Conservation (phyloP, 139 green algal genomes). For the Coelastrella sp. region DNA sequence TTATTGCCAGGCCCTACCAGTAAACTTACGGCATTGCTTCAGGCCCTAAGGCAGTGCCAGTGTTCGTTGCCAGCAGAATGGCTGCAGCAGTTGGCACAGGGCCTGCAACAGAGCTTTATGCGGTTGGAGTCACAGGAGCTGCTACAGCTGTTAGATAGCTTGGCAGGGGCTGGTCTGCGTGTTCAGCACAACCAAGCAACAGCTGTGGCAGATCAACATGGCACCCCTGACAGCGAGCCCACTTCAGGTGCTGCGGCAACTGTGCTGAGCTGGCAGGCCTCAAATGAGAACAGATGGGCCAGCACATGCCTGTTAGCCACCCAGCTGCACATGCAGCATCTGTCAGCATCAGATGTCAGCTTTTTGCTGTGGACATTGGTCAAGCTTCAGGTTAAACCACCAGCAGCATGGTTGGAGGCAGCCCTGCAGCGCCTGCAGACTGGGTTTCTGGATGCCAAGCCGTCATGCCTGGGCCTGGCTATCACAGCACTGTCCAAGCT, state of each 20-base stretch:
- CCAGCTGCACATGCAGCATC: not conserved
- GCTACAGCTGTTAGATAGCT: not conserved
- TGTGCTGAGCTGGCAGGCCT: not conserved
- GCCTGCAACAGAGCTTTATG: not conserved
- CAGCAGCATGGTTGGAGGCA: slow-evolving; percentile 4
- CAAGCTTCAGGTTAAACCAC: not conserved
- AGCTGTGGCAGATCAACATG: slow-evolving; percentile 37
- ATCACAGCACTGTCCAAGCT: not conserved
- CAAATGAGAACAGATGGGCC: not conserved
- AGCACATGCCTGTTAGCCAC: not conserved
- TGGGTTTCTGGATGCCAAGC: not conserved
- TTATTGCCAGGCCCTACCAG: not conserved
- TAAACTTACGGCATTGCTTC: not conserved
- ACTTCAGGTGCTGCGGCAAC: not conserved
- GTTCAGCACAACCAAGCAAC: slow-evolving; percentile 17
- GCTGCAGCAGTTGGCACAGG: slow-evolving; percentile 9
- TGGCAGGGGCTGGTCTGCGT: slow-evolving; percentile 9
- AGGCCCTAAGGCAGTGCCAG: not conserved
- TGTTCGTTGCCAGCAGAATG: not conserved
- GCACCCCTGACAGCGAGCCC: not conserved
- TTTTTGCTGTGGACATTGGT: slow-evolving; percentile 34
- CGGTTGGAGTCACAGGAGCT: not conserved
- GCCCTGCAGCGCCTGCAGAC: slow-evolving; percentile 8
- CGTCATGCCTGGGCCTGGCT: not conserved
- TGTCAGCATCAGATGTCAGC: not conserved